Percentiles rank a stretch among this genome's conserved stretches.
These are phyloP conservation scores for Knufia fluminis DNA, from an alignment of 2,329 filamentous ascomycete genomes.

Conservation along the genomic window DNA sequence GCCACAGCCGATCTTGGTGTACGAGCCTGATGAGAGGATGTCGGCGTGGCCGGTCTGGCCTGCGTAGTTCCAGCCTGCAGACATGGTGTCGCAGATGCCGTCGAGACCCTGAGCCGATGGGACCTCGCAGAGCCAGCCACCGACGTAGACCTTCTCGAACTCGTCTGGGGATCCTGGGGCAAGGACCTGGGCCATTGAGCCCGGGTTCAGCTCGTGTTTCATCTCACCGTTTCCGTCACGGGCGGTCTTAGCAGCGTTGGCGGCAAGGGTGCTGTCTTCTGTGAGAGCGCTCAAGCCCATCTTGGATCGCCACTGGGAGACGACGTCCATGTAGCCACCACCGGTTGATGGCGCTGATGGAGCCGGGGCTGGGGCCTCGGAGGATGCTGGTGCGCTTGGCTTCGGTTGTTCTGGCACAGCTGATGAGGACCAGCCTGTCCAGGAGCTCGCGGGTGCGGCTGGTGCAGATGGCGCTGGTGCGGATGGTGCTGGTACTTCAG, in stretches of 20 bases:
- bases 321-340: constrained; percentile 17
- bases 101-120: constrained; percentile 16
- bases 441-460: neutral
- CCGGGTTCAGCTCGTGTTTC: constrained; percentile 21
- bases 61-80: constrained; percentile 19
- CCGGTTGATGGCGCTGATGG: constrained; percentile 1
- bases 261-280: constrained; percentile 16
- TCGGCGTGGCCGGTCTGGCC: constrained; percentile 21
- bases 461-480: neutral
- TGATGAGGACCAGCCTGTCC: no score
- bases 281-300: constrained; percentile 15
- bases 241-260: constrained; percentile 21
- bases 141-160: constrained; percentile 22
- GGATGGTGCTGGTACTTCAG: no score
- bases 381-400: no score
- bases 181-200: constrained; percentile 21
- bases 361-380: no score
- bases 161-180: constrained; percentile 18
- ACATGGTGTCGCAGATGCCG: constrained; percentile 17
- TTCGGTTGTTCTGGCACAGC: no score
- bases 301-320: constrained; percentile 16
- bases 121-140: constrained; percentile 23
- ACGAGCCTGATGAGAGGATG: constrained; percentile 13
- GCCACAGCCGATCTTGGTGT: constrained; percentile 18
- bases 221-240: constrained; percentile 15